These are phyloP conservation scores for Amaranthus hypochondriacus DNA, from an alignment of 148 eudicot genomes.

Conservation along the genomic window DNA sequence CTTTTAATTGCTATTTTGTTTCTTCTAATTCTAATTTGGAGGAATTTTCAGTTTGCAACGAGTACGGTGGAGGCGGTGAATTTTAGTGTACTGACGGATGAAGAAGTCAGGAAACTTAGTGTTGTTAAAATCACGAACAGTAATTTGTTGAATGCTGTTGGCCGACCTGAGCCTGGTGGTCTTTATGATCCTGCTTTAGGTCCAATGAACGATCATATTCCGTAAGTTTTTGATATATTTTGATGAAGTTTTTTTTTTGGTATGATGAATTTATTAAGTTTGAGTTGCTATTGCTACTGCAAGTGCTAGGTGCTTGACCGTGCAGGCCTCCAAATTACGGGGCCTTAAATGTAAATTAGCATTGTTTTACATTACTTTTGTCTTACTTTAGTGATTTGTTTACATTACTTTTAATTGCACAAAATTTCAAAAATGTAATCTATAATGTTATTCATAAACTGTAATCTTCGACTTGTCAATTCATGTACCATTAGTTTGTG, in stretches of 20 bases:
- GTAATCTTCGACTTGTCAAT: no score
- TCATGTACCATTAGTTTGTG: no score
- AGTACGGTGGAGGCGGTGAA: conserved; percentile 61
- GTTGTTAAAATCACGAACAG: conserved; percentile 58
- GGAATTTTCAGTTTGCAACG: conserved; percentile 40
- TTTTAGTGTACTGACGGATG: conserved; percentile 67
- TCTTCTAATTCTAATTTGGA: background rate
- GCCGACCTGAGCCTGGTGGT: conserved; percentile 58
- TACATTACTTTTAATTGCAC: no score
- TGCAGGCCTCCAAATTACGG: no score
- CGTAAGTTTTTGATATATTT: conserved; percentile 33
- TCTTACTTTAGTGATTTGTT: no score
- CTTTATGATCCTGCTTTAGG: conserved; percentile 86
- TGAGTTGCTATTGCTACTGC: no score
- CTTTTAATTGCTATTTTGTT: background rate
- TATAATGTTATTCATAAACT: no score
- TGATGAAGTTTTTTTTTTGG: background rate
- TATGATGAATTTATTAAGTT: no score
- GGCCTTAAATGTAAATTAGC: no score
- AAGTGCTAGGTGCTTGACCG: no score
- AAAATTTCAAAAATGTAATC: no score
- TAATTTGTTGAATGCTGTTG: conserved; percentile 35
- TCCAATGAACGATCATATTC: conserved; percentile 40
- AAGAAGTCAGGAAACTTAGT: conserved; percentile 64
- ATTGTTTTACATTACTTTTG: no score